Evolutionary conservation across 2,329 filamentous ascomycete species (phyloP), one percentile per base, ranked within the genome.

Genomic region (Xylariales sp.): DNA sequence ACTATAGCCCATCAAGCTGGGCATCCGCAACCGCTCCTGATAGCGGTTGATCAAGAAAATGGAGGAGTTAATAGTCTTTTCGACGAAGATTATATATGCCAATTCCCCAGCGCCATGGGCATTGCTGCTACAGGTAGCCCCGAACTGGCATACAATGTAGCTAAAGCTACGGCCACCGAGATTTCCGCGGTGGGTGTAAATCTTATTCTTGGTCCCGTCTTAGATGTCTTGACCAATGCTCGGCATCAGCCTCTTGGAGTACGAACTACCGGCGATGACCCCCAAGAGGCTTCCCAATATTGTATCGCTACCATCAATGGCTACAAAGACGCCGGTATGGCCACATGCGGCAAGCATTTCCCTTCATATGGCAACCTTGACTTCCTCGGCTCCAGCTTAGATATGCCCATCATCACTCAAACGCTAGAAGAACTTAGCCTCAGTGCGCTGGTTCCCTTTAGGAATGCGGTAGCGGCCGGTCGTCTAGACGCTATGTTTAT

Each of bases 21-120:
- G 23, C 95, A 98, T 79, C 91, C 92, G 3, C 91, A 95, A 2
- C 96, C 96, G 1, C 83, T 99, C 18, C 85, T 97, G 62, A 97
- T 99, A 74, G 94, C 92, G 46, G 84, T 98, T 45, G 96, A 98
- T 77, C 96, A 99, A 78, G 96, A 99, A 80, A 98, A 99, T 88
- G 96, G 96, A 71, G 94, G 95, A 3, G 95, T 97, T 79, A 98
- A 97, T 82, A 97, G 93, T 81, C 86, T 98, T 2, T 97, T 97
- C 76, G 95, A 98, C 78, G 94, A 97, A 74, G 93, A 96, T 76
- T 96, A 94, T 78, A 95, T 98, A 73, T 94, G 93, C 72, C 96
- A 98, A 78, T 99, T 97, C 74, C 96, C 96, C 8, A 97, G 94
- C 76, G 93, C 95, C 70, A 98, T 99, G 95, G 95, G 94, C 12